Percentiles rank a stretch among this genome's conserved stretches.
Conservation (phyloP, 164 flowering plant species). For the Aristolochia californica region DNA sequence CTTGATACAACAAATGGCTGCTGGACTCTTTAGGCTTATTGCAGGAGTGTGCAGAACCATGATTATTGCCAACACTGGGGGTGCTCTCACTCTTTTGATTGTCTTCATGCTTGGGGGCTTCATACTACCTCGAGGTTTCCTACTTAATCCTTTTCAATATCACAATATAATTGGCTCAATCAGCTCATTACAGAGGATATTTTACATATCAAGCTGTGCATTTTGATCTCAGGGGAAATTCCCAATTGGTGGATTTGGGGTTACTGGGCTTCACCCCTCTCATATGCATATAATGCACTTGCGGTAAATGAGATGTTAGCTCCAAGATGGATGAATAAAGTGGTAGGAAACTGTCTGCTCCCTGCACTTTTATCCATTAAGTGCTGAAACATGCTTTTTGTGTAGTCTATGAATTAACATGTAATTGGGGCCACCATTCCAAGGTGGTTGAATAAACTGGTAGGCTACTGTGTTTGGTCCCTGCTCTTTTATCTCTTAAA, state of each 20-base stretch:
- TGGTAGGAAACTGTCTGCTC: constrained; percentile 18
- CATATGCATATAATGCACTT: constrained; percentile 26
- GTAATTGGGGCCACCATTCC: too few relatives aligned
- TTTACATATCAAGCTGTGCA: not conserved
- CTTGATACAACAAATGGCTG: constrained; percentile 83
- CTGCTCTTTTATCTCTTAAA: too few relatives aligned
- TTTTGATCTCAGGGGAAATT: constrained; percentile 36
- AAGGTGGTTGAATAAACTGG: too few relatives aligned
- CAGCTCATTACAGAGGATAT: not conserved
- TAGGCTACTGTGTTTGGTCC: too few relatives aligned
- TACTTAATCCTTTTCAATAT: not conserved
- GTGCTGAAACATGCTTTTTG: constrained; percentile 47
- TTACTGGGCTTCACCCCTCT: constrained; percentile 31
- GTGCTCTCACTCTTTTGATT: constrained; percentile 45
- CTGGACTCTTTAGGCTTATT: constrained; percentile 56
- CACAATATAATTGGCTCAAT: not conserved
- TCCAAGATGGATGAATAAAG: constrained; percentile 34
- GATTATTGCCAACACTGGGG: constrained; percentile 64
- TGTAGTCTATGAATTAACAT: not conserved
- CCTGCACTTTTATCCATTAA: too few relatives aligned
- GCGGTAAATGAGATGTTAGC: constrained; percentile 32
- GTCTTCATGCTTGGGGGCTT: constrained; percentile 83
- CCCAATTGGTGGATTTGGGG: constrained; percentile 49
- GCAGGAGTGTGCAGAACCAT: constrained; percentile 59
- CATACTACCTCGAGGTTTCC: constrained; percentile 57